Base-by-base conservation (phyloP, 352 stramenopile species). In the Elongisporangium senticosum region DNA sequence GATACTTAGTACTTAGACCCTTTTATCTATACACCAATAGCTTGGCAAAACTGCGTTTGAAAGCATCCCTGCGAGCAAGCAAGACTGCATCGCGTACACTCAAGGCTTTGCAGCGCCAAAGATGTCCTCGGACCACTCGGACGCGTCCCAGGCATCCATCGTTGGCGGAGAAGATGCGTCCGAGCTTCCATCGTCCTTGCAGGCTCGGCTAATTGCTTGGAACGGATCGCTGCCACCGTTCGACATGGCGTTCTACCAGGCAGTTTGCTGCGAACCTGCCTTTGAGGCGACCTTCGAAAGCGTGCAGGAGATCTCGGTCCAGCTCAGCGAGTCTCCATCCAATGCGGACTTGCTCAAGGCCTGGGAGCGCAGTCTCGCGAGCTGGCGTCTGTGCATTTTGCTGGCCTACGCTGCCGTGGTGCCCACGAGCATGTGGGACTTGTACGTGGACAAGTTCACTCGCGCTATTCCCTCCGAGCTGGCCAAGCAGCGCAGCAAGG, bases 211-310 rank as follows among this genome's bases (percentile, higher is more conserved):
- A 7, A 57, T 26, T 0, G 48, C 59, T n/a, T 93, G 84, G 84
- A 93, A 93, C 57, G 61, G 68, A 10, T 89, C 77, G 33, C 62
- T 93, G 7, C 84, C 84, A 17, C 82, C 84, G 40, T 90, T 90
- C 65, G 82, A 93, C 56, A 74, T 74, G 54, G 61, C 71, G 4
- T 92, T 93, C 49, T 93, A 93, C 71, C 75, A 83, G 48, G 79
- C 79, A 4, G 55, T 93, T 39, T 93, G 76, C 49, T 93, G 84
- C 58, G 84, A 93, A 53, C 70, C 79, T 24, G 68, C 77, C 3
- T 90, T 93, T 60, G 65, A 78, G 53, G 53, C 58, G 6, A 63
- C 67, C 19, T 93, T 91, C 56, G 67, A 89, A 43, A 58, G 77
- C 28, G 70, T 93, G 0, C 81, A 91, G 53, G 74, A 89, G 39